Conservation (phyloP, 345 rosid genomes). For the Melastoma malabathricum region DNA sequence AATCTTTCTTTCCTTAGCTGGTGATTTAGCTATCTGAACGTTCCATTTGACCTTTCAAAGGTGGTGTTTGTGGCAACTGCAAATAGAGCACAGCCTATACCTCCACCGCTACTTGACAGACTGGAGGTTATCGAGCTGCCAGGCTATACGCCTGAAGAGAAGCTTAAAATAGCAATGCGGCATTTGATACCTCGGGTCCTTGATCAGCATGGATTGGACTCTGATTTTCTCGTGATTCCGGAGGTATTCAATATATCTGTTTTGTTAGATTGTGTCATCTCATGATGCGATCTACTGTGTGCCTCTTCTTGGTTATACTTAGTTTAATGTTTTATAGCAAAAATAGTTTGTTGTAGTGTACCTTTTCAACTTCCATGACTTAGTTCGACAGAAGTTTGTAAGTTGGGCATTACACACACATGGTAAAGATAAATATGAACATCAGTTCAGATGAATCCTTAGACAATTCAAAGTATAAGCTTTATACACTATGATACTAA, state of each 20-base stretch:
- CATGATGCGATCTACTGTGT: not conserved
- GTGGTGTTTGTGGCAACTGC: constrained; percentile 96
- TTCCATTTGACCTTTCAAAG: constrained; percentile 94
- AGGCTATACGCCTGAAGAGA: constrained; percentile 94
- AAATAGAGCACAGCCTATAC: constrained; percentile 85
- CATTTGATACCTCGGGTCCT: constrained; percentile 94
- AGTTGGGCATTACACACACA: too few species aligned
- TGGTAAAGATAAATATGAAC: too few species aligned
- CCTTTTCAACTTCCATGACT: not conserved
- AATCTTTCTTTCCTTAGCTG: constrained; percentile 37
- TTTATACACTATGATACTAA: too few species aligned
- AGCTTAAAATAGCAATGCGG: constrained; percentile 80
- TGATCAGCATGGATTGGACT: constrained; percentile 82
- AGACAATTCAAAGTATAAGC: too few species aligned
- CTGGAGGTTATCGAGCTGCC: constrained; percentile 98
- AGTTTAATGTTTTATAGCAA: not conserved
- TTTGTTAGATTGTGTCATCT: too few species aligned
- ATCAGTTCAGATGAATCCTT: too few species aligned
- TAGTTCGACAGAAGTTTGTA: too few species aligned
- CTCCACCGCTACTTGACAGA: constrained; percentile 90
- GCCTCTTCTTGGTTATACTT: constrained; percentile 1
- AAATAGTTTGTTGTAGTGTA: not conserved
- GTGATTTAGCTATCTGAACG: constrained; percentile 72
- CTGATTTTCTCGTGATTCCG: constrained; percentile 83
- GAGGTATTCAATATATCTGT: constrained; percentile 43